Evolutionary conservation across 2,329 filamentous ascomycete species (phyloP).

Genomic region (Clarireedia paspali): DNA sequence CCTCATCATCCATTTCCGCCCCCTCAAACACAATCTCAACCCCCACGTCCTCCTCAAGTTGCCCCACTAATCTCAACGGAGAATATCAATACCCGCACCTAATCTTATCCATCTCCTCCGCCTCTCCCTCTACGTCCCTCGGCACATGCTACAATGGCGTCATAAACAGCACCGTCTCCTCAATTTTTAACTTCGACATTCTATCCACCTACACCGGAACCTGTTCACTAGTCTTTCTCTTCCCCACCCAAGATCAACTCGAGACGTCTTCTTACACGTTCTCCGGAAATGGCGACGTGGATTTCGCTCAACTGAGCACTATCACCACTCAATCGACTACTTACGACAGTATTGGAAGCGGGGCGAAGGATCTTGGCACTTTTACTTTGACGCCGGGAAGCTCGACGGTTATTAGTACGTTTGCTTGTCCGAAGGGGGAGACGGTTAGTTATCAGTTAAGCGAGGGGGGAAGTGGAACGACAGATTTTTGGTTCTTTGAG

Average conservation of each 20-base stretch:
- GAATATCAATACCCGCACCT: slow-evolving; percentile 52
- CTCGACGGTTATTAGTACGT: slow-evolving; percentile 44
- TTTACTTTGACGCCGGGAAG: slow-evolving; percentile 44
- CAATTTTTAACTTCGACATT: slow-evolving; percentile 65
- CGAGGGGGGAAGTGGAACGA: slow-evolving; percentile 37
- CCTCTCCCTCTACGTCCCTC: slow-evolving; percentile 40
- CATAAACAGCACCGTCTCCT: slow-evolving; percentile 43
- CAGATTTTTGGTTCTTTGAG: slow-evolving; percentile 53
- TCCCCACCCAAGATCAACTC: slow-evolving; percentile 49
- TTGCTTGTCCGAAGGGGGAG: slow-evolving; percentile 46
- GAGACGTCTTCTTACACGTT: slow-evolving; percentile 51
- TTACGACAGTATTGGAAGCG: slow-evolving; percentile 43
- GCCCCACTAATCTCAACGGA: slow-evolving; percentile 19
- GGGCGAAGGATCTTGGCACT: slow-evolving; percentile 36
- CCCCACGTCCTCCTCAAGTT: slow-evolving; percentile 7
- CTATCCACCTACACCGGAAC: slow-evolving; percentile 38
- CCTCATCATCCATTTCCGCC: neutral
- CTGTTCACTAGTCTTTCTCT: slow-evolving; percentile 58
- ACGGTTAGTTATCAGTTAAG: slow-evolving; percentile 42
- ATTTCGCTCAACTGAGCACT: slow-evolving; percentile 41
- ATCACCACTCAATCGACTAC: slow-evolving; percentile 42
- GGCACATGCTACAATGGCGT: slow-evolving; percentile 50
- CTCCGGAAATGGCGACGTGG: slow-evolving; percentile 44
- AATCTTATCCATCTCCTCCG: slow-evolving; percentile 52
- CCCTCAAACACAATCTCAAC: neutral